Base-by-base conservation (phyloP, 129 eudicot species). In the Logfia minima region DNA sequence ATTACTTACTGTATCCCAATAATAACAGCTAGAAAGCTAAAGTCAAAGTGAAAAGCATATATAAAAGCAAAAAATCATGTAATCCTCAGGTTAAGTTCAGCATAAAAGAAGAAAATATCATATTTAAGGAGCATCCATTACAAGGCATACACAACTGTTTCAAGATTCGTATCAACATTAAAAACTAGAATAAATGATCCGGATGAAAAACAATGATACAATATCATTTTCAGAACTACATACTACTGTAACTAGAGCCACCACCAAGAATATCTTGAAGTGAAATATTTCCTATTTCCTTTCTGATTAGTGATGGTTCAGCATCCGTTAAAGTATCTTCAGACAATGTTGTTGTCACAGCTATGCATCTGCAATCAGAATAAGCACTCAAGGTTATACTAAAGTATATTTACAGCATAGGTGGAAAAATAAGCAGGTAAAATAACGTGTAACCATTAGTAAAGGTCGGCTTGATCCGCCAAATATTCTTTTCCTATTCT, bases 261-360 rank as follows among this genome's bases (percentile, higher is more conserved):
- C 99, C 99, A 86, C 73, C 83, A 85, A 94, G 90, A 68, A 94
- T 89, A 72, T 94, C 99, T 78, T 83, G 85, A 83, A 91, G 83
- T 82, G 90, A 83, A 85, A 94, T 79, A 79, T 85, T 76, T 82
- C 96, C 93, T 52, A 94, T 94, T 5, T 94, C 88, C 79, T 89
- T 87, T 80, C 87, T 87, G 87, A 94, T 81, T 68, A 94, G 79
- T 69, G 93, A 84, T 68, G 99, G 97, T 74, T 82, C 83, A 4
- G 93, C 94, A 28, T 83, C 84, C 80, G 80, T 83, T 43, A 94
- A 78, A 60, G 87, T 78, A 74, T 89, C 97, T 85, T 87, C 96
- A 41, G 96, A 81, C 83, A 94, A 77, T 43, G 99, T 91, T 55
- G 99, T 94, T 65, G 99, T 91, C 79, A 94, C 99, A 32, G 91